These are phyloP conservation scores for Tetracladium marchalianum DNA, from an alignment of 495 filamentous ascomycete species.

Conservation along the genomic window DNA sequence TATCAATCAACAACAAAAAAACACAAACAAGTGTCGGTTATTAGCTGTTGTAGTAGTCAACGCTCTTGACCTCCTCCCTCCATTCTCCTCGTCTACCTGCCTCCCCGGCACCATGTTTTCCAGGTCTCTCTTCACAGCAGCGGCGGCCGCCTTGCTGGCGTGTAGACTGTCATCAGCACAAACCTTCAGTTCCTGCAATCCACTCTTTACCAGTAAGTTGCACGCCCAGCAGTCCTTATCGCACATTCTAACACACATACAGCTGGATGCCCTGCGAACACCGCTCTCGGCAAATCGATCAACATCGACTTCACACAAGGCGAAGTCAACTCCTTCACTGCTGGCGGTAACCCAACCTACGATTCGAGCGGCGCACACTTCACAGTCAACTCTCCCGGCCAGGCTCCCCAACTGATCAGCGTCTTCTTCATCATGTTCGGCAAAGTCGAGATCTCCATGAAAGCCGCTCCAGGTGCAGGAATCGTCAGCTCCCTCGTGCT, in stretches of 20 bases:
- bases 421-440: slow-evolving; percentile 68
- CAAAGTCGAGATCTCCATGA: slow-evolving; percentile 46
- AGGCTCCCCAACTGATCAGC: slow-evolving; percentile 69
- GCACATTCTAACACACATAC: not conserved
- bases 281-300: slow-evolving; percentile 72
- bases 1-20: too few species aligned
- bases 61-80: not conserved
- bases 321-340: slow-evolving; percentile 57
- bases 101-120: slow-evolving; percentile 12
- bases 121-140: slow-evolving; percentile 7
- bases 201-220: slow-evolving; percentile 48
- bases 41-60: too few species aligned
- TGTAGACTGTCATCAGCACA: slow-evolving; percentile 38
- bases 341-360: slow-evolving; percentile 56
- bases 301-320: slow-evolving; percentile 74
- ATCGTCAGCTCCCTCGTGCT: slow-evolving; percentile 65
- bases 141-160: slow-evolving; percentile 4
- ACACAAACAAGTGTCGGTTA: too few species aligned
- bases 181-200: slow-evolving; percentile 67
- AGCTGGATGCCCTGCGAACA: slow-evolving; percentile 59
- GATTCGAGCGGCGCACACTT: slow-evolving; percentile 70
- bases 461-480: slow-evolving; percentile 48
- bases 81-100: slow-evolving; percentile 2
- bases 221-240: not conserved
- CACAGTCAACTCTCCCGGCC: slow-evolving; percentile 71